Conservation (phyloP, 2,329 filamentous ascomycete genomes). For the Colletotrichum sp. region DNA sequence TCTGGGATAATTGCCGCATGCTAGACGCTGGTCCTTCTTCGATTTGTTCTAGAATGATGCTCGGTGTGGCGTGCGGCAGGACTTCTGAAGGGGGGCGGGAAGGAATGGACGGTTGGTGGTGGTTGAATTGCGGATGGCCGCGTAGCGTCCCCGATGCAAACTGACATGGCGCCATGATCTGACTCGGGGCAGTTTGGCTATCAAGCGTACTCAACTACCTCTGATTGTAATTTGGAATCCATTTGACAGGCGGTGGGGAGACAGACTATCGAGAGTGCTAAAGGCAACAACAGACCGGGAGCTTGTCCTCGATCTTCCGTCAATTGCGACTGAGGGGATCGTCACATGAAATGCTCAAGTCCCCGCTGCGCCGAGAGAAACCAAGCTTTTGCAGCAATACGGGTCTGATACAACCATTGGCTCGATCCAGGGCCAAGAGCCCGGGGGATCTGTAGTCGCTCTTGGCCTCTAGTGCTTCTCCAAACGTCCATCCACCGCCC, state of each 20-base stretch:
- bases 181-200: neutral
- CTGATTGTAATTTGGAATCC: neutral
- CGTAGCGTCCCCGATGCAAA: neutral
- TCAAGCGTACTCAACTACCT: neutral
- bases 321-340: neutral
- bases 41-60: neutral
- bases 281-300: neutral
- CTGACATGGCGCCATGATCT: neutral
- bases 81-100: neutral
- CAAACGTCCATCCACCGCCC: neutral
- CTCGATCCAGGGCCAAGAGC: neutral
- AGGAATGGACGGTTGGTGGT: neutral
- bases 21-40: neutral
- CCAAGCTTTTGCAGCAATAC: neutral
- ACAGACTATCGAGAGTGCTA: neutral
- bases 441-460: neutral
- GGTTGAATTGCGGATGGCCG: neutral
- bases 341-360: neutral
- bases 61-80: neutral
- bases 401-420: neutral
- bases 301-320: neutral
- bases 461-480: neutral
- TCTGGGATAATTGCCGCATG: neutral
- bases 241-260: neutral
- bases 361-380: slow-evolving; percentile 5